Evolutionary conservation across 1,139 yeast species (phyloP).

Genomic region (Yarrowia galli): DNA sequence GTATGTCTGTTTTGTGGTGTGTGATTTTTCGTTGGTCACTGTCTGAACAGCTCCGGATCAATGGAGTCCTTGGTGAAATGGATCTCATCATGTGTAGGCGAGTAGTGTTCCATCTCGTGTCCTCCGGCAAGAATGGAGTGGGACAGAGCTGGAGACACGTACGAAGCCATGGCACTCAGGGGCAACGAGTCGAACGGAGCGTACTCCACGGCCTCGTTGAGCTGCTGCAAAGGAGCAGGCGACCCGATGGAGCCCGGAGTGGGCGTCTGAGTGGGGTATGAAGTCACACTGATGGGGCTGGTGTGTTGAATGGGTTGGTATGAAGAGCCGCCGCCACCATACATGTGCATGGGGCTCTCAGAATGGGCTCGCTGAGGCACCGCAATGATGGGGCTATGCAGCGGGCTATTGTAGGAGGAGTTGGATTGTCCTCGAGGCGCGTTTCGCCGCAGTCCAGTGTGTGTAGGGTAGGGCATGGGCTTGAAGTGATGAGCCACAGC

Average conservation of each 20-base stretch:
- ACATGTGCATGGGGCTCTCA: constrained; percentile 29
- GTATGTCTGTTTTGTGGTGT: too few species aligned
- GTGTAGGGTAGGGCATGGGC: background rate
- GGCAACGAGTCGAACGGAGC: constrained; percentile 48
- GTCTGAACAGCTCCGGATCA: constrained; percentile 18
- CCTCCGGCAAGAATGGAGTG: constrained; percentile 10
- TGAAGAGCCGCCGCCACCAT: background rate
- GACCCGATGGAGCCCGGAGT: constrained; percentile 17
- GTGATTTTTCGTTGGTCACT: background rate
- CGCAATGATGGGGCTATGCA: constrained; percentile 14
- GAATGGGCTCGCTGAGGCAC: constrained; percentile 23
- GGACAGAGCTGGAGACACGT: constrained; percentile 18
- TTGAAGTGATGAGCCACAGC: too few species aligned
- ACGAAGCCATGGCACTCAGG: constrained; percentile 42
- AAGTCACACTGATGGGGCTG: constrained; percentile 10
- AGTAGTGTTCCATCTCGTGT: background rate
- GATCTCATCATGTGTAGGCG: background rate
- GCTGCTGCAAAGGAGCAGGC: constrained; percentile 30
- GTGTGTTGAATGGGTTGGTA: constrained; percentile 17
- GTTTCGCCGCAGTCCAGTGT: constrained; percentile 6
- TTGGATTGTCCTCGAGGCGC: constrained; percentile 25
- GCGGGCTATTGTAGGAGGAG: constrained; percentile 15
- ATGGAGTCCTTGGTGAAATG: constrained; percentile 18
- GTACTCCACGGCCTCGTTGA: constrained; percentile 19
- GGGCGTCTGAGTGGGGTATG: constrained; percentile 23